Evolutionary conservation across 257 asterid species (phyloP).

Genomic region (Datura wrightii): DNA sequence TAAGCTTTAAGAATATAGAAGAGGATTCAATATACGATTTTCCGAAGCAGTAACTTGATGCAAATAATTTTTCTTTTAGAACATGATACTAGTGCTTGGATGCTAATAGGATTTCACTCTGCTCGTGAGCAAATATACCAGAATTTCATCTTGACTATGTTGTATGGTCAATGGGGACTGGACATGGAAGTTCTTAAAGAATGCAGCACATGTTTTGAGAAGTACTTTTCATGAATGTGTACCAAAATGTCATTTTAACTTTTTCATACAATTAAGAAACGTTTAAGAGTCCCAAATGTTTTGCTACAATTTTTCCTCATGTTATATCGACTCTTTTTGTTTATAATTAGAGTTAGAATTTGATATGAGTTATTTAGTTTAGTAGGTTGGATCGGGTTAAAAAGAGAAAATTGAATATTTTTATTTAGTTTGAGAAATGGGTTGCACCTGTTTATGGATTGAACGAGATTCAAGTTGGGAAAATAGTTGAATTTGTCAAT

Average conservation of each 20-base stretch:
- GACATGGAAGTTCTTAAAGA: background rate
- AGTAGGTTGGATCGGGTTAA: no score
- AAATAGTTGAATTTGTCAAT: no score
- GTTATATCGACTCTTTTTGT: no score
- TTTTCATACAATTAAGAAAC: background rate
- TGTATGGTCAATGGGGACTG: conserved; percentile 18
- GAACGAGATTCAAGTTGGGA: no score
- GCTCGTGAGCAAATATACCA: background rate
- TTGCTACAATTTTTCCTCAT: no score
- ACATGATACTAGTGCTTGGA: conserved; percentile 20
- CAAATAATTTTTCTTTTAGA: background rate
- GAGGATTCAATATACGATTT: conserved; percentile 39
- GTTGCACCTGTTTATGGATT: no score
- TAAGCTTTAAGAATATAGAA: conserved; percentile 50
- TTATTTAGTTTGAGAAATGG: no score
- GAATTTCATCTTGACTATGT: conserved; percentile 6
- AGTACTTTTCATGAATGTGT: conserved; percentile 20
- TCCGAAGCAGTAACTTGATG: conserved; percentile 41
- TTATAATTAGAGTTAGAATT: no score
- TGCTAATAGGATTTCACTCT: background rate
- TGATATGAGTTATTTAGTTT: no score
- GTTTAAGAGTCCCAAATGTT: no score
- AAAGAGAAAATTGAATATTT: no score
- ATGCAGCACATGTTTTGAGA: background rate
- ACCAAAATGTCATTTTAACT: background rate